Conservation (phyloP, 2,329 filamentous ascomycete species). For the Beauveria bassiana region DNA sequence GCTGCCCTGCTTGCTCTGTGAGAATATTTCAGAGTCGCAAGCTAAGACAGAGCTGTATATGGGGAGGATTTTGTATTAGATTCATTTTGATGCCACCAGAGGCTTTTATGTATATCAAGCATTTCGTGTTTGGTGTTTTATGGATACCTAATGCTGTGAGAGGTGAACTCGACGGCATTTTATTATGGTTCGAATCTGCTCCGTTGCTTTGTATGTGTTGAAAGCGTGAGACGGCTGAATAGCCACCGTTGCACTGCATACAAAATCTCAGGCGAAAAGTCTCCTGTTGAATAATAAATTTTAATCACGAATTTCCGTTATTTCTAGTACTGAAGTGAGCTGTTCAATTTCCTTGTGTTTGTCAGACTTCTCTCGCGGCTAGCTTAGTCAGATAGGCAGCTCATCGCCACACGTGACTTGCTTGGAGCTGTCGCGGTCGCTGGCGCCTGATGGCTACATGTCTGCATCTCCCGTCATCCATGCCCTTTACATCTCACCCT, state of each 20-base stretch:
- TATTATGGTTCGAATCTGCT: constrained; percentile 4
- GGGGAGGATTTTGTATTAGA: constrained; percentile 1
- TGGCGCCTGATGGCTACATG: constrained; percentile 32
- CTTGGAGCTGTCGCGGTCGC: constrained; percentile 36
- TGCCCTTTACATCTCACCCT: constrained; percentile 18
- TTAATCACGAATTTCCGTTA: neutral
- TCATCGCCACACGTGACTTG: constrained; percentile 23
- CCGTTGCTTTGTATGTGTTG: neutral
- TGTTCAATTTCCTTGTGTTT: neutral
- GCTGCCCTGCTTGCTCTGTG: constrained; percentile 36
- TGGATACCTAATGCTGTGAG: constrained; percentile 7
- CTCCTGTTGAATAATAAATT: neutral
- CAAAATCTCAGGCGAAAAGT: neutral
- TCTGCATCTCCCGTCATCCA: constrained; percentile 27
- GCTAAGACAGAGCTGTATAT: neutral
- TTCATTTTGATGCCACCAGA: constrained; percentile 8
- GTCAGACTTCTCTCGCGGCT: neutral
- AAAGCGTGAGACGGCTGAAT: neutral
- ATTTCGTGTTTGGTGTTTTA: constrained; percentile 13
- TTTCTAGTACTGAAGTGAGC: neutral
- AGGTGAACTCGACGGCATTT: constrained; percentile 8
- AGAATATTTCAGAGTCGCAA: constrained; percentile 14
- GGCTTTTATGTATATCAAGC: constrained; percentile 12
- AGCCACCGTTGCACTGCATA: neutral
- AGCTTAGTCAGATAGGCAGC: constrained; percentile 5